These are phyloP conservation scores for Warburgia ugandensis DNA, from an alignment of 164 flowering plant species.

Conservation along the genomic window DNA sequence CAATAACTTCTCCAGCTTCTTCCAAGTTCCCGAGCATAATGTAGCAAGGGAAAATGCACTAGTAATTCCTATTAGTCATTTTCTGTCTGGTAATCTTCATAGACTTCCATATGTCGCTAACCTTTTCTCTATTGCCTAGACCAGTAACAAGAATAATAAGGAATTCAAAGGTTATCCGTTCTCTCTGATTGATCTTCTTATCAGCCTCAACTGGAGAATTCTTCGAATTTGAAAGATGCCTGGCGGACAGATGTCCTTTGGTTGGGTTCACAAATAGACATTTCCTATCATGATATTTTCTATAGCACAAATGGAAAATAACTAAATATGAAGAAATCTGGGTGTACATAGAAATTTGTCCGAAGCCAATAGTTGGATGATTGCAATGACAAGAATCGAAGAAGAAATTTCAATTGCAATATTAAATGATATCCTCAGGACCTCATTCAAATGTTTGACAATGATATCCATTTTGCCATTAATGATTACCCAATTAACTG, in stretches of 20 bases:
- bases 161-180: conserved; percentile 87
- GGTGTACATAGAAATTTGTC: too few relatives aligned
- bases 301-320: too few relatives aligned
- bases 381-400: too few relatives aligned
- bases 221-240: conserved; percentile 40
- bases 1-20: conserved; percentile 62
- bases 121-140: conserved; percentile 50
- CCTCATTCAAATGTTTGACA: too few relatives aligned
- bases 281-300: not conserved
- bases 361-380: too few relatives aligned
- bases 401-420: too few relatives aligned
- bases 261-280: conserved; percentile 4
- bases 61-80: conserved; percentile 65
- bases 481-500: too few relatives aligned
- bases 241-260: conserved; percentile 42
- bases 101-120: conserved; percentile 79
- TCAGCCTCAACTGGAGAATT: conserved; percentile 50
- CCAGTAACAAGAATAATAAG: conserved; percentile 64
- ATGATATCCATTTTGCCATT: too few relatives aligned
- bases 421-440: too few relatives aligned
- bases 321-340: too few relatives aligned
- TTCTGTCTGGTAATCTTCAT: conserved; percentile 60
- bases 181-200: conserved; percentile 55
- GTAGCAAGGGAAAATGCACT: conserved; percentile 61
- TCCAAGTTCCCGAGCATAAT: conserved; percentile 62